Evolutionary conservation across 1,284 basidiomycete species (phyloP), one percentile per base, ranked within the genome.

Genomic region (Trametes versicolor): DNA sequence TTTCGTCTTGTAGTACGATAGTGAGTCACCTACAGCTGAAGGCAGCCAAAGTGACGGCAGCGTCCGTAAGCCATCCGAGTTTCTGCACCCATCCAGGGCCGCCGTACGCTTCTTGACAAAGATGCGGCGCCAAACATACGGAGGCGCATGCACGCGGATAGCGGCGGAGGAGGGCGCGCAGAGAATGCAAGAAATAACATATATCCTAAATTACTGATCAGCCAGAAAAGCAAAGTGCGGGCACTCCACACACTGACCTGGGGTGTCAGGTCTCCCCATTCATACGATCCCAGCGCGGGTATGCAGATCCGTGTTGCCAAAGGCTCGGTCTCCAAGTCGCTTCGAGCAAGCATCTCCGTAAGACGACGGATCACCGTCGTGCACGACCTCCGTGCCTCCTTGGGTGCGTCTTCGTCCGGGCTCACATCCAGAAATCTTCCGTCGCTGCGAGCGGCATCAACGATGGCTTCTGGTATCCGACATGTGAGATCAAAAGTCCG

Each of bases 11-110:
- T 8, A 52, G 55, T 27, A 47, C n/a, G 32, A 49, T 10, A 13
- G 5, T 34, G 15, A 43, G 54, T 48, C 21, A 80, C 88, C 65
- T 76, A 94, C 94, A 88, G 58, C 92, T 87, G 75, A 97, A 97
- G 21, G 94, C 91, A 43, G 86, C 81, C 67, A 98, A 81, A 48
- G 88, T 88, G 55, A 97, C 82, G 45, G 88, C 85, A 9, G 86
- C 89, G 77, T 97, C 95, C 3, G 88, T 85, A 32, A 88, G 75
- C 92, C 94, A 95, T 9, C 90, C 86, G n/a, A 97, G 76, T 73
- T 90, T 91, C 60, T 91, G 84, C 19, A 89, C 76, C 90, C 93
- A 94, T 1, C 87, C 90, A 36, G 81, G 71, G 19, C 85, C 88
- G 49, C 82, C 85, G 84, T 84, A 87, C n/a, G 72, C 70, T 56